phyloP scores from a whole-genome alignment of 331 rosid species.

The Stylosanthes scabra region DNA sequence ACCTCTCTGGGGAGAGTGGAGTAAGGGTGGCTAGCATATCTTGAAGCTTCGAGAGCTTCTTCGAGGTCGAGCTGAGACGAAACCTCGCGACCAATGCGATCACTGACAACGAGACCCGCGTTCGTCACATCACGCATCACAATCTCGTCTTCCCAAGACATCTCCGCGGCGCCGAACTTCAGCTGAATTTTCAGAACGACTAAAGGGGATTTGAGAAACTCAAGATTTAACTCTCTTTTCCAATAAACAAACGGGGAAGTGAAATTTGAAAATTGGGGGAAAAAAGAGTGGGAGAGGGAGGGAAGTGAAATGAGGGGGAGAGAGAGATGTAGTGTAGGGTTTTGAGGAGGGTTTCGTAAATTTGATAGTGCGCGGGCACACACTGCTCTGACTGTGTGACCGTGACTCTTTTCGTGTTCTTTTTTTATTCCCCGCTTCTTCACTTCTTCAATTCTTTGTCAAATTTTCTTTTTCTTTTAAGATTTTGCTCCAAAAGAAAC shows the following conservation, averaged over 20 bases:
- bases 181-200: not conserved
- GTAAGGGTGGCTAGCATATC: slow-evolving; percentile 91
- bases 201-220: not conserved
- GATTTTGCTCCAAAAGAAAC: no score
- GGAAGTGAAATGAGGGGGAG: no score
- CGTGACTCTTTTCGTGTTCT: no score
- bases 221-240: slow-evolving; percentile 8
- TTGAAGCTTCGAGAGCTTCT: slow-evolving; percentile 91
- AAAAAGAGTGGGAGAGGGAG: not conserved
- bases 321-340: slow-evolving; percentile 51
- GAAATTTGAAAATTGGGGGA: slow-evolving; percentile 21
- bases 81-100: slow-evolving; percentile 89
- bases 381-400: not conserved
- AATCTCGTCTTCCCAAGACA: slow-evolving; percentile 88
- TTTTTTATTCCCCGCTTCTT: no score
- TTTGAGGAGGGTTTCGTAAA: slow-evolving; percentile 65
- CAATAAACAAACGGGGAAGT: slow-evolving; percentile 19
- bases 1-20: slow-evolving; percentile 94
- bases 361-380: slow-evolving; percentile 70
- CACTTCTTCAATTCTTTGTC: no score
- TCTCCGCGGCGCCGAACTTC: slow-evolving; percentile 28
- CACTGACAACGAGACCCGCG: slow-evolving; percentile 81
- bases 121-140: slow-evolving; percentile 82
- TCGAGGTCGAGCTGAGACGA: slow-evolving; percentile 92
- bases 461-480: no score